Evolutionary conservation across 192 early-diverging fungal genomes (phyloP).

Genomic region (Coemansia sp.): DNA sequence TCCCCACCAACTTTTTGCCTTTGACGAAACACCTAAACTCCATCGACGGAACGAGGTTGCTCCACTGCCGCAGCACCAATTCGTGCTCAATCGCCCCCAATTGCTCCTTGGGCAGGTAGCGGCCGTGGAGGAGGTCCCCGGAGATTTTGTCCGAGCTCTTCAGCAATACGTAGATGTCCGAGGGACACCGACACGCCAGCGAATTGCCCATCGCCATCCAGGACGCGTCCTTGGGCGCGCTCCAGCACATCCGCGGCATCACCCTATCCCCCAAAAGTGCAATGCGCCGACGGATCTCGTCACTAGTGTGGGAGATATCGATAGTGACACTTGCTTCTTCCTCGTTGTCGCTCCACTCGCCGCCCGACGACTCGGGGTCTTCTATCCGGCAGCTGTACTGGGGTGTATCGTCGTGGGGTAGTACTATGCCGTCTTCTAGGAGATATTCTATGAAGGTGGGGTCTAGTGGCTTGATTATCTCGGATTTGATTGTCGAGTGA

Average conservation of each 20-base stretch:
- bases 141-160: slow-evolving; percentile 92
- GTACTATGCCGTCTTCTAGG: slow-evolving; percentile 78
- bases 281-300: slow-evolving; percentile 64
- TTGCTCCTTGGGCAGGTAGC: slow-evolving; percentile 55
- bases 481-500: slow-evolving; percentile 67
- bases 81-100: slow-evolving; percentile 51
- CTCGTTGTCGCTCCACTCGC: slow-evolving; percentile 37
- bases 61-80: slow-evolving; percentile 89
- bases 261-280: slow-evolving; percentile 73
- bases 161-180: slow-evolving; percentile 85
- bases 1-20: slow-evolving; percentile 67
- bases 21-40: slow-evolving; percentile 96
- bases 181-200: slow-evolving; percentile 70
- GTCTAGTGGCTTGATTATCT: slow-evolving; percentile 69
- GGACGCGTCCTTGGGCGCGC: slow-evolving; percentile 88
- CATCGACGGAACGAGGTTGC: slow-evolving; percentile 85
- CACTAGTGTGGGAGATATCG: slow-evolving; percentile 19
- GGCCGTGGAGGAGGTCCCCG: slow-evolving; percentile 79
- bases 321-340: slow-evolving; percentile 36
- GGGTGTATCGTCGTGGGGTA: slow-evolving; percentile 64
- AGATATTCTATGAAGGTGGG: slow-evolving; percentile 83
- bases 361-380: slow-evolving; percentile 21
- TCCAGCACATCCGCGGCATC: slow-evolving; percentile 97
- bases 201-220: slow-evolving; percentile 87
- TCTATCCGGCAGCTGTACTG: slow-evolving; percentile 30